These are phyloP conservation scores for Podaxis pistillaris DNA, from an alignment of 768 basidiomycete genomes.

Conservation along the genomic window DNA sequence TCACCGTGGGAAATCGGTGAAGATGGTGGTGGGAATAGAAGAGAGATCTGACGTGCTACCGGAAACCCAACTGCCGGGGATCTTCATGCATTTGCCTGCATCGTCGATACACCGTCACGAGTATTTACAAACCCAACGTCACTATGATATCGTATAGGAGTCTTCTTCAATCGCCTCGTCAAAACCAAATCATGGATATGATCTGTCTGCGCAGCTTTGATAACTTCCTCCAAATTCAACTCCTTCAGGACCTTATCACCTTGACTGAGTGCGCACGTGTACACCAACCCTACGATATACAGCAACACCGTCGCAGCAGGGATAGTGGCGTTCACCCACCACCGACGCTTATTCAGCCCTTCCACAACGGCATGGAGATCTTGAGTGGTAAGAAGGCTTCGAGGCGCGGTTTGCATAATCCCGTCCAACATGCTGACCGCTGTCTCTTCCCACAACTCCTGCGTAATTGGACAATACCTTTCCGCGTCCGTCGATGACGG, in stretches of 20 bases:
- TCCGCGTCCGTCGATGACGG: conserved; percentile 4
- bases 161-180: not conserved
- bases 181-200: conserved; percentile 9
- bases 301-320: conserved; percentile 15
- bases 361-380: conserved; percentile 14
- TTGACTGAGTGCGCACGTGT: not conserved
- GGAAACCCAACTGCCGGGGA: no score
- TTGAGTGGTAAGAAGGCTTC: conserved; percentile 10
- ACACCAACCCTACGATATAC: conserved; percentile 12
- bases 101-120: not conserved
- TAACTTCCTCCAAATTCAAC: conserved; percentile 3
- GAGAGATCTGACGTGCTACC: no score
- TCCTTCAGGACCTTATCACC: conserved; percentile 6
- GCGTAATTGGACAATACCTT: conserved; percentile 15
- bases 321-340: conserved; percentile 21
- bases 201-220: conserved; percentile 10
- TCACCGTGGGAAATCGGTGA: no score
- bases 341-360: conserved; percentile 12
- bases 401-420: conserved; percentile 19
- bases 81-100: not conserved
- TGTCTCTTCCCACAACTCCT: conserved; percentile 18
- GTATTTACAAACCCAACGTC: conserved; percentile 6
- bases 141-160: conserved; percentile 3
- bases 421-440: conserved; percentile 19
- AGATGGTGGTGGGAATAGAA: no score